Evolutionary conservation across 2,329 filamentous ascomycete genomes (phyloP).

Genomic region (Neofusicoccum parvum): DNA sequence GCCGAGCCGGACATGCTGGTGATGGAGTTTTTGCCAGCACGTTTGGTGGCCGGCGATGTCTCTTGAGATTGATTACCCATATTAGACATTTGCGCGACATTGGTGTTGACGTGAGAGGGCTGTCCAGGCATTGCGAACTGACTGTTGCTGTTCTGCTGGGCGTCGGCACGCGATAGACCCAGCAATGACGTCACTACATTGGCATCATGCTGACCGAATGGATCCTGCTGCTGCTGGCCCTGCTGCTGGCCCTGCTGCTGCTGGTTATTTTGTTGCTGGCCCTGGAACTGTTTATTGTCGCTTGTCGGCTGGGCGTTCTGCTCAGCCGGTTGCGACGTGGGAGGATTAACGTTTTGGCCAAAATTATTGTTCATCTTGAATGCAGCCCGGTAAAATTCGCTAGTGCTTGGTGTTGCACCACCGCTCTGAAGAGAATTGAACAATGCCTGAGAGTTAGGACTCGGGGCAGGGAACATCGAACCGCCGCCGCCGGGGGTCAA

Average conservation of each 20-base stretch:
- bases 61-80: constrained; percentile 42
- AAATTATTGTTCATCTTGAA: constrained; percentile 59
- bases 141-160: constrained; percentile 46
- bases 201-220: constrained; percentile 83
- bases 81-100: constrained; percentile 48
- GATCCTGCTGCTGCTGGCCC: constrained; percentile 53
- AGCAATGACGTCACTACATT: constrained; percentile 49
- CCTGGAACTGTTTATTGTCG: constrained; percentile 41
- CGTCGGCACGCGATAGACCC: constrained; percentile 20
- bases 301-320: constrained; percentile 53
- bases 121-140: constrained; percentile 53
- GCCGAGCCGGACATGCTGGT: constrained; percentile 60
- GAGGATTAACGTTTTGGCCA: constrained; percentile 38
- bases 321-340: constrained; percentile 48
- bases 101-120: constrained; percentile 38
- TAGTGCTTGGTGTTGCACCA: constrained; percentile 82
- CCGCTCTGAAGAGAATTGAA: constrained; percentile 78
- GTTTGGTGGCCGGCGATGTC: constrained; percentile 48
- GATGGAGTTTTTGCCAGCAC: constrained; percentile 52
- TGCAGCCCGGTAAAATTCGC: constrained; percentile 94
- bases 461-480: constrained; percentile 94
- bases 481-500: constrained; percentile 92
- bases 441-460: constrained; percentile 81
- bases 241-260: constrained; percentile 44
- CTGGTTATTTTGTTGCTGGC: constrained; percentile 45